phyloP scores from a whole-genome alignment of 2,329 filamentous ascomycete genomes.

The Fusarium vanettenii region DNA sequence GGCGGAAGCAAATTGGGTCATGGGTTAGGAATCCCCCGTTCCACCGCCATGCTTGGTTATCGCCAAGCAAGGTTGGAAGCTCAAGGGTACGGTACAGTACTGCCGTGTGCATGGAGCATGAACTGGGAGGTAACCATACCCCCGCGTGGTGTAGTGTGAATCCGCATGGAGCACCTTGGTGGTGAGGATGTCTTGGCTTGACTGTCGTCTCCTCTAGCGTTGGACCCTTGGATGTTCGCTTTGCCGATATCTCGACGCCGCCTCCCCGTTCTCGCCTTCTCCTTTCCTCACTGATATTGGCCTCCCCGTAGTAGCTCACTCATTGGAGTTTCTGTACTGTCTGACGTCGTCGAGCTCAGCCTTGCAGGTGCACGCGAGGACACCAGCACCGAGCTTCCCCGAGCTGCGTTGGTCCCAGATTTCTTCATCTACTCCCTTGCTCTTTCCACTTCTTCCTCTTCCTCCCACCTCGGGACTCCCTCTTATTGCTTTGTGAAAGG shows the following conservation, averaged over 20 bases:
- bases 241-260: background rate
- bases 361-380: slow-evolving; percentile 5
- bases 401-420: background rate
- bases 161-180: background rate
- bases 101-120: slow-evolving; percentile 2
- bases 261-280: background rate
- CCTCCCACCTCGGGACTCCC: background rate
- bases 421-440: slow-evolving; percentile 6
- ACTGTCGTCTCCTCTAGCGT: background rate
- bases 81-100: background rate
- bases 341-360: background rate
- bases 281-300: background rate
- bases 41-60: background rate
- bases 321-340: background rate
- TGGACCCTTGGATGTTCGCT: background rate
- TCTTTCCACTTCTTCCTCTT: background rate
- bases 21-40: background rate
- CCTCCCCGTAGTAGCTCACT: background rate
- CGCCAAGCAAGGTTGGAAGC: background rate
- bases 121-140: slow-evolving; percentile 14
- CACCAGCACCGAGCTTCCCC: background rate
- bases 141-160: background rate
- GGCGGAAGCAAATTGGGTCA: background rate
- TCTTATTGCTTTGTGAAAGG: background rate
- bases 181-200: slow-evolving; percentile 5